These are phyloP conservation scores for Petunia hybrid DNA, from an alignment of 305 asterid genomes.

Conservation along the genomic window DNA sequence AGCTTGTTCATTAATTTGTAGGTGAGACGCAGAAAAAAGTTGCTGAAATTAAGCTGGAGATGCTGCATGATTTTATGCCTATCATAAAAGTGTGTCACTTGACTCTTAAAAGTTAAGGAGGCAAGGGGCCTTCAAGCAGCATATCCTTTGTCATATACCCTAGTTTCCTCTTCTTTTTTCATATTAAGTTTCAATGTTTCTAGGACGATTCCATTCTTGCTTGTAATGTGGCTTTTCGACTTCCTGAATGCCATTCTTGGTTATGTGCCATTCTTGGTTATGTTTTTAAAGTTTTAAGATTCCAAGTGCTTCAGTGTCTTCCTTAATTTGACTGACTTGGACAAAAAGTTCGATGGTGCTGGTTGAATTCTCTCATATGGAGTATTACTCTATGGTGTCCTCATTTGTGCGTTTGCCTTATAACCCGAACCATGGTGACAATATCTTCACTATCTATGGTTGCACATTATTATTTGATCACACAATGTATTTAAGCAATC, in stretches of 20 bases:
- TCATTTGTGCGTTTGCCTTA: too few relatives aligned
- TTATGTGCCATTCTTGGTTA: not conserved
- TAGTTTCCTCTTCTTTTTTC: not conserved
- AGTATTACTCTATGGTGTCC: too few relatives aligned
- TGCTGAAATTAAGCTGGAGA: slow-evolving; percentile 24
- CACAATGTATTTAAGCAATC: too few relatives aligned
- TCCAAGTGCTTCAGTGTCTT: not conserved
- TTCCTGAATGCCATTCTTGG: not conserved
- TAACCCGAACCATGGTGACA: too few relatives aligned
- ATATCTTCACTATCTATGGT: too few relatives aligned
- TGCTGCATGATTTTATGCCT: slow-evolving; percentile 8
- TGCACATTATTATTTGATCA: too few relatives aligned
- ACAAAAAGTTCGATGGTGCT: too few relatives aligned
- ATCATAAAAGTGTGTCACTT: not conserved
- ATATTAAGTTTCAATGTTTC: not conserved
- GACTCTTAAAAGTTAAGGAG: not conserved
- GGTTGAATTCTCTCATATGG: too few relatives aligned
- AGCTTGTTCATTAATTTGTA: slow-evolving; percentile 35
- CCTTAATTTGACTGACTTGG: too few relatives aligned
- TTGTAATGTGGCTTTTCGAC: not conserved
- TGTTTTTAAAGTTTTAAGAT: not conserved
- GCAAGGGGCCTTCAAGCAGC: slow-evolving; percentile 29
- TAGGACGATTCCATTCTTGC: not conserved
- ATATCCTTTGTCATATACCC: slow-evolving; percentile 44
- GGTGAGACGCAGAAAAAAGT: slow-evolving; percentile 25